Conservation (phyloP, 2,329 filamentous ascomycete species). For the Dothistroma septosporum region DNA sequence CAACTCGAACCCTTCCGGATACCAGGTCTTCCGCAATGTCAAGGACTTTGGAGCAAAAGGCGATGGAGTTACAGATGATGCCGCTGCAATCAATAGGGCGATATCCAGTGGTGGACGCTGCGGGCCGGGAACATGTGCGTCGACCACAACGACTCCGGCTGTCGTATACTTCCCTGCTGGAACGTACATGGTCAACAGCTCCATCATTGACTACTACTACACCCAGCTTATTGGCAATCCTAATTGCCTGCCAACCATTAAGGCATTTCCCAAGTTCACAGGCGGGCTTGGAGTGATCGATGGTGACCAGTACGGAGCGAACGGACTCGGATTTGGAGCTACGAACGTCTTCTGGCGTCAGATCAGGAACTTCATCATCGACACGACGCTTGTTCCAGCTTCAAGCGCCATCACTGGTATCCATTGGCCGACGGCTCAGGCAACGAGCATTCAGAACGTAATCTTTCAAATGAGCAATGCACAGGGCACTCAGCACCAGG, state of each 20-base stretch:
- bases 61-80: constrained; percentile 53
- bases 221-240: constrained; percentile 61
- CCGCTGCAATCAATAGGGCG: constrained; percentile 50
- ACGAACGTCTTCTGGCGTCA: constrained; percentile 63
- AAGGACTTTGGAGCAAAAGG: constrained; percentile 45
- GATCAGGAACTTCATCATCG: constrained; percentile 62
- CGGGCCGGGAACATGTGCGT: constrained; percentile 39
- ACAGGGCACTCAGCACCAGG: constrained; percentile 46
- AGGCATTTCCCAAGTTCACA: constrained; percentile 50
- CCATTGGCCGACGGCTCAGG: constrained; percentile 46
- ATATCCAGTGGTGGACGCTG: constrained; percentile 42
- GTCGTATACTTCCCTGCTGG: constrained; percentile 57
- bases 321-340: constrained; percentile 38
- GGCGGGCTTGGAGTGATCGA: constrained; percentile 56
- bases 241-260: constrained; percentile 53
- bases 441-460: constrained; percentile 44
- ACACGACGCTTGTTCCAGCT: constrained; percentile 51
- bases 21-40: constrained; percentile 49
- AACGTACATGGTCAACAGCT: constrained; percentile 54
- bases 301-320: constrained; percentile 49
- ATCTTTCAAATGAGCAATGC: constrained; percentile 44
- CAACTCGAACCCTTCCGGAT: constrained; percentile 39
- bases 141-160: constrained; percentile 50
- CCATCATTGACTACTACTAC: constrained; percentile 60
- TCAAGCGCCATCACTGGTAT: constrained; percentile 41